Evolutionary conservation across 805 yeast species (phyloP).

Genomic region (Kazachstania taianensis): DNA sequence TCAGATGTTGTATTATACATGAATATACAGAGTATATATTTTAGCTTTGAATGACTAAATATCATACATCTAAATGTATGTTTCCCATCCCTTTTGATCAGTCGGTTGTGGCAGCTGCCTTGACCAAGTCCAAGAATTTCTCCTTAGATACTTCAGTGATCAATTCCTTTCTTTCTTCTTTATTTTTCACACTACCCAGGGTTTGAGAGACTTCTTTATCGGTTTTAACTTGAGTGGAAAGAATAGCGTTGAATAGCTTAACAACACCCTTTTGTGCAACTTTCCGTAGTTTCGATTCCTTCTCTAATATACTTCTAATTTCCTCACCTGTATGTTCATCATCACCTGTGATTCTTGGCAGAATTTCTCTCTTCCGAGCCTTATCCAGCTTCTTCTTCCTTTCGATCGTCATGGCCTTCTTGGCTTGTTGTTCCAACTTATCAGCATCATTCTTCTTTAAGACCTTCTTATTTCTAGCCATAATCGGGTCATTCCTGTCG

Average conservation of each 20-base stretch:
- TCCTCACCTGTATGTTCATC: constrained; percentile 32
- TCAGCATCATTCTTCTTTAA: constrained; percentile 67
- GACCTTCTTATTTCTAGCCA: constrained; percentile 70
- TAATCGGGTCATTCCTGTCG: constrained; percentile 79
- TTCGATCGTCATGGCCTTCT: constrained; percentile 56
- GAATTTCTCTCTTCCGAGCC: constrained; percentile 54
- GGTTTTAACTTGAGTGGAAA: constrained; percentile 63
- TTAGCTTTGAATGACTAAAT: too few relatives aligned
- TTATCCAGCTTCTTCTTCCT: constrained; percentile 57
- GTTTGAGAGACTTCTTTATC: constrained; percentile 40
- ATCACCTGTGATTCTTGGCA: constrained; percentile 56
- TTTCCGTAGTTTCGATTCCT: constrained; percentile 61
- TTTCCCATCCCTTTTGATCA: background rate
- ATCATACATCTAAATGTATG: too few relatives aligned
- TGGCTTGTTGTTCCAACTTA: constrained; percentile 77
- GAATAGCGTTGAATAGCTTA: constrained; percentile 70
- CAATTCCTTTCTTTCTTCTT: constrained; percentile 42
- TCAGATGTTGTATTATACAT: too few relatives aligned
- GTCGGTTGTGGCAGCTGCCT: constrained; percentile 51
- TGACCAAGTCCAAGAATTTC: constrained; percentile 78
- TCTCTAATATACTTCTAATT: constrained; percentile 48
- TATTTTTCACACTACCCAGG: constrained; percentile 32
- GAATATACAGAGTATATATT: too few relatives aligned
- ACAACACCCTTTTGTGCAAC: constrained; percentile 86
- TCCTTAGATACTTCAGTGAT: constrained; percentile 80